Base-by-base conservation (phyloP, 2,329 filamentous ascomycete genomes). In the Aspergillus fischeri region DNA sequence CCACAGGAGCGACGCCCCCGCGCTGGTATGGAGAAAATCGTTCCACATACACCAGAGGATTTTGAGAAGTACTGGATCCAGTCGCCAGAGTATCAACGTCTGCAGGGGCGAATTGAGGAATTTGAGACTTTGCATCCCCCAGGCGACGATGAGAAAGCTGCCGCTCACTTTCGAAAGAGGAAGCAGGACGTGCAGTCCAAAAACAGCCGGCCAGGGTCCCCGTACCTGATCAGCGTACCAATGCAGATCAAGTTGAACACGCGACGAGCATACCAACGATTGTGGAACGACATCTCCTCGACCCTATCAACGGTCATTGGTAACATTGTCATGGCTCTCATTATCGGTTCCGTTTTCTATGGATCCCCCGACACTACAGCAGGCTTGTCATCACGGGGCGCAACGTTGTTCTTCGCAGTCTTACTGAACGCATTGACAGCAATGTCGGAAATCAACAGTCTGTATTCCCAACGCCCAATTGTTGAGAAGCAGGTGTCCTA, bases 401-500 rank as follows among this genome's bases (percentile, higher is more conserved):
- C 88, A 32, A 80, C 93, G 7, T 78, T 96, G 51, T 96, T 95
- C 83, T 94, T 94, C 68, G 89, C 90, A 59, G 86, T 92, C 67
- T 80, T 96, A 54, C 86, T 93, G 80, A 95, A 93, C 72, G 91
- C 90, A 47, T 92, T 94, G 63, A 82, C 86, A 1, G 65, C 68
- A 0, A 70, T 71, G 59, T 57, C 60, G 8, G 68, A 71, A 59
- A 68, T 71, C 49, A 66, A 65, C 61, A 88, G 84, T 68, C 60
- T 70, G 4, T 61, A 68, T 35, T 58, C 59, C 1, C 65, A 67
- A 55, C 63, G 61, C 2, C 58, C 59, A 10, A 63, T 69, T 35
- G 63, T 70, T 24, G 65, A 70, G 56, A 71, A 71, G 42, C 69
- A 71, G 24, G 54, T 57, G n/a, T 67, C 65, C 0, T 70, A 67